A percentile compares a stretch with the other conserved stretches of the same genome.
These are phyloP conservation scores for Lepidium didymum DNA, from an alignment of 345 rosid genomes.

Conservation along the genomic window DNA sequence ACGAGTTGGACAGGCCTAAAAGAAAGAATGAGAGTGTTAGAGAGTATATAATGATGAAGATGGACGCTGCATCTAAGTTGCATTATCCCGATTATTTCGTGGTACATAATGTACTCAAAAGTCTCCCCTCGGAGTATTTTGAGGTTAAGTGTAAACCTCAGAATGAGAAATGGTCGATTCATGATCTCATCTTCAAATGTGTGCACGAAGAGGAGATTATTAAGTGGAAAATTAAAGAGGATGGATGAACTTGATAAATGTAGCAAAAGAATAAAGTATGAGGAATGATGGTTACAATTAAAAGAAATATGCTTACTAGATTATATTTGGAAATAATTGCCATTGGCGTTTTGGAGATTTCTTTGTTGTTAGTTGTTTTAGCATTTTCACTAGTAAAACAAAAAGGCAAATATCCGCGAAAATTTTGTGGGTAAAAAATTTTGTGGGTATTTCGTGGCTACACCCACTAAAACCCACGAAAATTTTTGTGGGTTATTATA, in stretches of 20 bases:
- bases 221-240: not conserved
- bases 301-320: not conserved
- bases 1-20: not conserved
- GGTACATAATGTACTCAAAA: not conserved
- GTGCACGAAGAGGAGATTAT: not conserved
- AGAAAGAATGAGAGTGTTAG: not conserved
- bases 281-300: not conserved
- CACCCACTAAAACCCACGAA: too few species aligned
- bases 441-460: too few species aligned
- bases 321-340: not conserved
- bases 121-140: conserved; percentile 10
- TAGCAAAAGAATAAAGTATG: not conserved
- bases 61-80: conserved; percentile 3
- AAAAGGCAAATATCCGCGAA: too few species aligned
- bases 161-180: not conserved
- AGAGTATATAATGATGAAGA: conserved; percentile 13
- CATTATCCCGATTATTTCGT: not conserved
- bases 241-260: not conserved
- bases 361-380: not conserved
- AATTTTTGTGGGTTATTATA: too few species aligned
- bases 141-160: not conserved
- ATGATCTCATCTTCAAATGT: conserved; percentile 5
- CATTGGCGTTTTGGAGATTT: not conserved
- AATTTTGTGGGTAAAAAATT: too few species aligned
- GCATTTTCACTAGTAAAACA: too few species aligned